A percentile compares a stretch with the other conserved stretches of the same genome.
These are phyloP conservation scores for Lophiostoma macrostomum DNA, from an alignment of 495 filamentous ascomycete genomes.

Conservation along the genomic window DNA sequence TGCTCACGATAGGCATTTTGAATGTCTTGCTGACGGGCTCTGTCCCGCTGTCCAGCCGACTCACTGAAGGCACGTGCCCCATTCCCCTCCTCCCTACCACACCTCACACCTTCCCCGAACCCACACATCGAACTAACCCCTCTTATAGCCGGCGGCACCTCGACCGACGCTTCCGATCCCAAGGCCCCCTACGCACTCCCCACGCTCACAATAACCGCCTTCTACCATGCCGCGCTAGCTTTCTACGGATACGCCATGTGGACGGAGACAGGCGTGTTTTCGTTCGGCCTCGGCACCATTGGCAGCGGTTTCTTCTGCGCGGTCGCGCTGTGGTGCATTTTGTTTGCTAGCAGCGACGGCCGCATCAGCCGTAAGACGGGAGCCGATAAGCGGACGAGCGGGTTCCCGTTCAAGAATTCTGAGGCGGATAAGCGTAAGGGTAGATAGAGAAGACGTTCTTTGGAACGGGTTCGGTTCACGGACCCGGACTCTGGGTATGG, in stretches of 20 bases:
- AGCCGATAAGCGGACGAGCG: constrained; percentile 73
- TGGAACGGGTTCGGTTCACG: no score
- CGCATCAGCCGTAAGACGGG: constrained; percentile 68
- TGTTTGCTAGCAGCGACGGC: constrained; percentile 66
- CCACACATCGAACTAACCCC: background rate
- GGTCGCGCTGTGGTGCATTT: constrained; percentile 67
- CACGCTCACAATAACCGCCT: constrained; percentile 60
- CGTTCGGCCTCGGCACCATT: constrained; percentile 54
- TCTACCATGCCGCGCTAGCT: constrained; percentile 61
- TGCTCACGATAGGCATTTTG: constrained; percentile 63
- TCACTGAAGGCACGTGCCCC: constrained; percentile 39
- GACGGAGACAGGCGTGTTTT: constrained; percentile 48
- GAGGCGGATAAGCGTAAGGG: constrained; percentile 60
- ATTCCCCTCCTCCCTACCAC: background rate
- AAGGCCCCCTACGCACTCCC: constrained; percentile 68
- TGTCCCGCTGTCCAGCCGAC: constrained; percentile 62
- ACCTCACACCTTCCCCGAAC: background rate
- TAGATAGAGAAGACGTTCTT: no score
- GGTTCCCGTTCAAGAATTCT: constrained; percentile 78
- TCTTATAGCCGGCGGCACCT: constrained; percentile 25
- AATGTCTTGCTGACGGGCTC: constrained; percentile 69
- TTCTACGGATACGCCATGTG: constrained; percentile 70
- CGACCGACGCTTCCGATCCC: constrained; percentile 46
- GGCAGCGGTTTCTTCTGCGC: constrained; percentile 54
- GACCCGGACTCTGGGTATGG: no score